Percentiles rank a stretch among this genome's conserved stretches.
Evolutionary conservation across 2,329 filamentous ascomycete genomes (phyloP).

Genomic region (Fonsecaea nubica): DNA sequence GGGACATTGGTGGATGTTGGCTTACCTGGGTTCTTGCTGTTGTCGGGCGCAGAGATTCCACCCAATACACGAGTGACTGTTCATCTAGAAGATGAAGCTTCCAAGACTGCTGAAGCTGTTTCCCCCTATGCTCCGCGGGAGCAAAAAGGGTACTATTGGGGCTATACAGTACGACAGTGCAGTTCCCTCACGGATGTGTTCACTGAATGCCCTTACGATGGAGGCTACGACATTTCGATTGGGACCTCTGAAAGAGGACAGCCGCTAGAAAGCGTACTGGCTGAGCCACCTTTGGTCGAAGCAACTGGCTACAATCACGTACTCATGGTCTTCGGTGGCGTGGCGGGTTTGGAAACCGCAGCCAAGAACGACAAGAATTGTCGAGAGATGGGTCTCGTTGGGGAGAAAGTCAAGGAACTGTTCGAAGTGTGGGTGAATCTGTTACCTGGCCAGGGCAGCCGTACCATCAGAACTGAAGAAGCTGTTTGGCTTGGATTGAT

Average conservation of each 20-base stretch:
- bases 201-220: conserved; percentile 75
- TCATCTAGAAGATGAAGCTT: conserved; percentile 50
- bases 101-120: conserved; percentile 64
- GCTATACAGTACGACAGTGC: conserved; percentile 73
- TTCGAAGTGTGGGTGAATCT: conserved; percentile 89
- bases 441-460: conserved; percentile 77
- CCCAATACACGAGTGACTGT: conserved; percentile 76
- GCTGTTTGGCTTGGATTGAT: conserved; percentile 78
- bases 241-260: conserved; percentile 81
- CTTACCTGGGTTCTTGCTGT: conserved; percentile 55
- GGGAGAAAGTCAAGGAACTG: conserved; percentile 69
- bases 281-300: conserved; percentile 46
- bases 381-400: conserved; percentile 66
- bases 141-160: conserved; percentile 85
- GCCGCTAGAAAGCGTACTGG: conserved; percentile 50
- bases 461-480: conserved; percentile 84
- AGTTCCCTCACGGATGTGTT: conserved; percentile 73
- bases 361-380: conserved; percentile 67
- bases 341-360: conserved; percentile 78
- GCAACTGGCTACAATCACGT: conserved; percentile 67
- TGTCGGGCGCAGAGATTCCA: conserved; percentile 66
- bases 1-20: conserved; percentile 60
- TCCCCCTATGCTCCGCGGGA: conserved; percentile 72
- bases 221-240: conserved; percentile 81
- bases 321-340: conserved; percentile 79